A percentile compares a stretch with the other conserved stretches of the same genome.
Conservation (phyloP, 192 early-diverging fungal genomes). For the Oehlia diaphana region DNA sequence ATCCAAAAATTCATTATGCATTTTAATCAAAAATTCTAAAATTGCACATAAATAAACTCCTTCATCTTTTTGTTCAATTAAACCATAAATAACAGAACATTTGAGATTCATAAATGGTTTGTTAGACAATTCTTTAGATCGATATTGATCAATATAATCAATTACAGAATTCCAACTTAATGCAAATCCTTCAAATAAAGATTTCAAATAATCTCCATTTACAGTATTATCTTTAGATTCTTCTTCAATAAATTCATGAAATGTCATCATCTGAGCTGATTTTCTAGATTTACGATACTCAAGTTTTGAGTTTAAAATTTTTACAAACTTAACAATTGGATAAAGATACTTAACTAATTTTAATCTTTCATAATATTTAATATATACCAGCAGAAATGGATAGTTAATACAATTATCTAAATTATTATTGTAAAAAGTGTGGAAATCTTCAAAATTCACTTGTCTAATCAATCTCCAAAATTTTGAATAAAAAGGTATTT, state of each 20-base stretch:
- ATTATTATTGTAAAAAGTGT: background rate
- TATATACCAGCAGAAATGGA: slow-evolving; percentile 22
- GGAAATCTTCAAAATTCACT: background rate
- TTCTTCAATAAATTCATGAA: background rate
- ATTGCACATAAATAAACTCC: background rate
- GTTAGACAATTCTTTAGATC: background rate
- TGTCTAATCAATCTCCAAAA: slow-evolving; percentile 4
- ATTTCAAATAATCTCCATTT: background rate
- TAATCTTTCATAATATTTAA: slow-evolving; percentile 20
- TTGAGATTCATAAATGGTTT: background rate
- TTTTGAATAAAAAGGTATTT: background rate
- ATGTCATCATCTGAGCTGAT: background rate
- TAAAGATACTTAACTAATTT: background rate
- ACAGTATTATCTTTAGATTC: background rate
- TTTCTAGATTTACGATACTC: slow-evolving; percentile 8
- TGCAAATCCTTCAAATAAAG: background rate
- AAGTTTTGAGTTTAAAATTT: slow-evolving; percentile 12
- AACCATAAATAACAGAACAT: background rate
- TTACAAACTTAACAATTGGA: slow-evolving; percentile 21
- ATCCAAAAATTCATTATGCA: background rate
- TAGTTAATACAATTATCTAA: background rate
- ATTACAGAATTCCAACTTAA: background rate
- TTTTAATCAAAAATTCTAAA: background rate
- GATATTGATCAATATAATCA: background rate
- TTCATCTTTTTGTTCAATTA: background rate